Conservation (phyloP, 805 yeast species). For the Barnettozyma pratensis region DNA sequence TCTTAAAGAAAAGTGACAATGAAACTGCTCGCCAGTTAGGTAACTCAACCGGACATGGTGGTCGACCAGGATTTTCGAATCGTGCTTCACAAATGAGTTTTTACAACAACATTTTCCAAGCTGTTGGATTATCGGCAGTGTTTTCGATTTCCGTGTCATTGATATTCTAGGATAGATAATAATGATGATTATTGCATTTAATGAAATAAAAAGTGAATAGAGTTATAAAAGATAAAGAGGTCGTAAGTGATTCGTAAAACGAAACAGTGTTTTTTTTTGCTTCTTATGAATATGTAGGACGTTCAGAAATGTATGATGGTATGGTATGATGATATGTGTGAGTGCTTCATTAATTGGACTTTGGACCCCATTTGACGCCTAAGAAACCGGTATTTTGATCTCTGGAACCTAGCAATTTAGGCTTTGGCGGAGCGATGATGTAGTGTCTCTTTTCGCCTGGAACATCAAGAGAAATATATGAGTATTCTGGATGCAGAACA, state of each 20-base stretch:
- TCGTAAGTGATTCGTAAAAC: background rate
- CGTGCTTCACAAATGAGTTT: constrained; percentile 5
- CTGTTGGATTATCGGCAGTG: constrained; percentile 2
- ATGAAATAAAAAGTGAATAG: background rate
- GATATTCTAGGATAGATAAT: background rate
- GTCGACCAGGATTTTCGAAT: background rate
- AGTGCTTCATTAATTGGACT: constrained; percentile 34
- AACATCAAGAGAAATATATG: constrained; percentile 71
- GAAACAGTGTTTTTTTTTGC: background rate
- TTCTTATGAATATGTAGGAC: background rate
- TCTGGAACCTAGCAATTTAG: constrained; percentile 33
- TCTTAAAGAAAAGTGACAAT: background rate
- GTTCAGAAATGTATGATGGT: background rate
- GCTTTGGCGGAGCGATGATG: constrained; percentile 57
- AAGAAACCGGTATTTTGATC: constrained; percentile 53
- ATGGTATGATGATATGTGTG: no score
- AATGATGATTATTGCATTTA: background rate
- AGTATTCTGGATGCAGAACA: constrained; percentile 60
- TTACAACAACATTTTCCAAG: constrained; percentile 8
- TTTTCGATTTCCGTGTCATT: constrained; percentile 1
- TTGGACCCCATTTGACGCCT: constrained; percentile 87
- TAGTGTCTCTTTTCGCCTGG: constrained; percentile 66
- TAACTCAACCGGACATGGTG: constrained; percentile 1
- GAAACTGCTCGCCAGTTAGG: background rate
- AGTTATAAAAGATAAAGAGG: background rate